phyloP scores from a whole-genome alignment of 805 yeast species.

The Kazachstania bromeliacearum region DNA sequence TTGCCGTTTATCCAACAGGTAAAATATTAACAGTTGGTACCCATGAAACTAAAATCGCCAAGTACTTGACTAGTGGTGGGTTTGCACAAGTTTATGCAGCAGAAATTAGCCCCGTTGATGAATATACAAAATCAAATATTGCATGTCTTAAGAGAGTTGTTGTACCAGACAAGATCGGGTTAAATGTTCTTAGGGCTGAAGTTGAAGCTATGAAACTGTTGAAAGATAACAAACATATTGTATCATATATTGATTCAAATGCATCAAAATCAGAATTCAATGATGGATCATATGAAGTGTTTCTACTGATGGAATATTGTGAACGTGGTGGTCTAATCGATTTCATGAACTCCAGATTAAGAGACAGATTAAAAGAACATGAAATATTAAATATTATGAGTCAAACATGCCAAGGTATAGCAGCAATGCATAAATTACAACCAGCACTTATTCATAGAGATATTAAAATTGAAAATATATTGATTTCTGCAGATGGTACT shows the following conservation, averaged over 20 bases:
- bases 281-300: conserved; percentile 62
- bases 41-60: conserved; percentile 56
- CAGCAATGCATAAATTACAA: conserved; percentile 61
- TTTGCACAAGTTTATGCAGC: conserved; percentile 92
- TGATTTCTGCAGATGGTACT: conserved; percentile 47
- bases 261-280: conserved; percentile 61
- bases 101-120: conserved; percentile 50
- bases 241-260: conserved; percentile 88
- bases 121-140: conserved; percentile 40
- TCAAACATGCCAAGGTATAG: conserved; percentile 63
- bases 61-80: conserved; percentile 84
- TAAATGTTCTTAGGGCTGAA: conserved; percentile 81
- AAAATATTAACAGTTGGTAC: conserved; percentile 75
- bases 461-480: conserved; percentile 73
- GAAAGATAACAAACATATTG: conserved; percentile 69
- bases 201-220: conserved; percentile 95
- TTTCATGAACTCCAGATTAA: conserved; percentile 65
- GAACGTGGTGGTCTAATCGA: conserved; percentile 70
- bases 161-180: conserved; percentile 80
- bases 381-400: conserved; percentile 63
- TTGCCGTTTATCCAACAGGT: conserved; percentile 61
- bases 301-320: conserved; percentile 73
- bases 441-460: conserved; percentile 74
- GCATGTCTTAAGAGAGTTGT: conserved; percentile 91
- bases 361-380: conserved; percentile 53